Conservation (phyloP, 257 asterid genomes). For the Phtheirospermum japonicum region DNA sequence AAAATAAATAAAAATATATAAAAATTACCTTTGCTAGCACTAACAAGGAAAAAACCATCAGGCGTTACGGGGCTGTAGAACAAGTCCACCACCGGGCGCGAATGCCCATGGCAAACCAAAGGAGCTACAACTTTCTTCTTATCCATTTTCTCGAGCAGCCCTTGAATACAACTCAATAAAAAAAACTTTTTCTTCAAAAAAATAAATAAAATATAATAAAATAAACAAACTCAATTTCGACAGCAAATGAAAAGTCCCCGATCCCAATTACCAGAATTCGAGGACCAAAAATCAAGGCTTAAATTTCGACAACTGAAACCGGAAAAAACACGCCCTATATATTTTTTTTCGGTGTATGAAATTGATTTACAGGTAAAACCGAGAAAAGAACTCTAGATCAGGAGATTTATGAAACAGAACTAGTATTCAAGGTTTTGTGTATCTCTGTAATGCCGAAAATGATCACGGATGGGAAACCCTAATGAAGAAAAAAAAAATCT, state of each 20-base stretch:
- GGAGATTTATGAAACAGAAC: too few species aligned
- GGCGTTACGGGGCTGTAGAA: conserved; percentile 93
- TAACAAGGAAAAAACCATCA: conserved; percentile 90
- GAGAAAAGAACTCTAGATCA: too few species aligned
- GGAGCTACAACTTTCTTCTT: conserved; percentile 91
- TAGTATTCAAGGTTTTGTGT: too few species aligned
- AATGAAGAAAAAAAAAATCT: too few species aligned
- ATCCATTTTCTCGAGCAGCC: conserved; percentile 50
- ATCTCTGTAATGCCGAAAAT: too few species aligned
- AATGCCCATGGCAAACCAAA: conserved; percentile 97
- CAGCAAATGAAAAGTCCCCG: conserved; percentile 32
- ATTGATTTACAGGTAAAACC: too few species aligned
- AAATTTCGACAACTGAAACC: conserved; percentile 40
- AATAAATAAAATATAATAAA: conserved; percentile 17
- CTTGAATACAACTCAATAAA: conserved; percentile 7
- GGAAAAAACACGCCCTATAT: conserved; percentile 30
- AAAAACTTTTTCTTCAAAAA: conserved; percentile 13
- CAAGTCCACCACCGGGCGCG: conserved; percentile 96
- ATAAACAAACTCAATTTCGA: too few species aligned
- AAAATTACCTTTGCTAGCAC: conserved; percentile 97
- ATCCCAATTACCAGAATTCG: conserved; percentile 39
- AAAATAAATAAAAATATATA: background rate
- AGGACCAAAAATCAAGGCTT: conserved; percentile 1
- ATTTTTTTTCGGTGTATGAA: background rate
- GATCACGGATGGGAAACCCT: too few species aligned